Conservation (phyloP, 768 basidiomycete species). For the Pulveroboletus frians region DNA sequence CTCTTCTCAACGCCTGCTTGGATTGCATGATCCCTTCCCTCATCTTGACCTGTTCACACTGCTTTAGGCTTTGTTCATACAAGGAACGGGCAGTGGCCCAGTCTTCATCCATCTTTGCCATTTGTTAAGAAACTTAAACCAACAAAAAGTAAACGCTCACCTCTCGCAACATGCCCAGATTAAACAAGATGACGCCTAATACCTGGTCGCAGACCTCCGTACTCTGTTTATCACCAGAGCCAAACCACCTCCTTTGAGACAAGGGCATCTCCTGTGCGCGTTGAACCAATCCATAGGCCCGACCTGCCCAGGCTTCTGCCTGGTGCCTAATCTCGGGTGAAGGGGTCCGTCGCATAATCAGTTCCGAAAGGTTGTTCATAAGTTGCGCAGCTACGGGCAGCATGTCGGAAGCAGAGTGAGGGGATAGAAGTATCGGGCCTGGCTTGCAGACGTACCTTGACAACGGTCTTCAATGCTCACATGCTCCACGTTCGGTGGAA, state of each 20-base stretch:
- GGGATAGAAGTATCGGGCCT: background rate
- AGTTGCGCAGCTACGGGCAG: slow-evolving; percentile 38
- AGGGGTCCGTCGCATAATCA: slow-evolving; percentile 35
- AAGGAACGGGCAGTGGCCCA: slow-evolving; percentile 23
- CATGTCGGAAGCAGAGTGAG: background rate
- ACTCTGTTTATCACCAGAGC: slow-evolving; percentile 20
- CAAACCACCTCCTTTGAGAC: slow-evolving; percentile 19
- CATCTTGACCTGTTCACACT: slow-evolving; percentile 30
- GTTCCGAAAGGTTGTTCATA: slow-evolving; percentile 45
- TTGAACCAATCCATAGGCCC: slow-evolving; percentile 38
- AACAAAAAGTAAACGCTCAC: slow-evolving; percentile 6
- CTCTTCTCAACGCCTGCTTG: slow-evolving; percentile 30
- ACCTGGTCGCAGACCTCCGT: slow-evolving; percentile 47
- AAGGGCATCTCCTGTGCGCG: slow-evolving; percentile 17
- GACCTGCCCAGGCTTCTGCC: slow-evolving; percentile 60
- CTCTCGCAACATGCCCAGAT: slow-evolving; percentile 54
- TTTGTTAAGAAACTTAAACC: background rate
- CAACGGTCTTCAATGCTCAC: slow-evolving; percentile 48
- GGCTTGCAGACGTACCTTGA: slow-evolving; percentile 40
- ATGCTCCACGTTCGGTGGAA: slow-evolving; percentile 36
- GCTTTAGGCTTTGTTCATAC: slow-evolving; percentile 30
- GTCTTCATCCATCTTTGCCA: slow-evolving; percentile 32
- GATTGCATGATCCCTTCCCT: slow-evolving; percentile 34
- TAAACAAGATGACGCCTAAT: slow-evolving; percentile 55
- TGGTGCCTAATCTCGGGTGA: slow-evolving; percentile 34